These are phyloP conservation scores for Trametes pubescens DNA, from an alignment of 1,284 basidiomycete genomes.

Conservation along the genomic window DNA sequence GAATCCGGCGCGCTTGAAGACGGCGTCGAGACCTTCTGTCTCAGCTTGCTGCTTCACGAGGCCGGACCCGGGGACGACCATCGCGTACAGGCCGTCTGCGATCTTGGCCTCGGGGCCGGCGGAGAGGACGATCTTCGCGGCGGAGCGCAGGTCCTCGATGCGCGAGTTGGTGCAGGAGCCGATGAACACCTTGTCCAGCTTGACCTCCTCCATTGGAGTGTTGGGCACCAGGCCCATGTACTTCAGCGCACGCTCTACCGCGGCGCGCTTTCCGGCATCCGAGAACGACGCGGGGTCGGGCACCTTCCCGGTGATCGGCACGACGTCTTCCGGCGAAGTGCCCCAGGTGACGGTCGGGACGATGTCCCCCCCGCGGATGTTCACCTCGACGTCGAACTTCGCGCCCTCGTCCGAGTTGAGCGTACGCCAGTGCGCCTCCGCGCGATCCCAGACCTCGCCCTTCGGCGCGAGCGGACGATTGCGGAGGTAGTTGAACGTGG, in stretches of 20 bases:
- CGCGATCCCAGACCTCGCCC: conserved; percentile 90
- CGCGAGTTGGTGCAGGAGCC: conserved; percentile 98
- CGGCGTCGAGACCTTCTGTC: conserved; percentile 88
- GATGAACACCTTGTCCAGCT: conserved; percentile 94
- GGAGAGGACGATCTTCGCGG: conserved; percentile 83
- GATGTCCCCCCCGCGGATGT: conserved; percentile 89
- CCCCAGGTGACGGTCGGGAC: conserved; percentile 97
- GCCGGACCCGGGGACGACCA: conserved; percentile 97
- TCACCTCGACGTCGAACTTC: conserved; percentile 89
- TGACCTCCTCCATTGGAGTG: conserved; percentile 86
- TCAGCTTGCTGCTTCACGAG: conserved; percentile 96
- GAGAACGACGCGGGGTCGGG: conserved; percentile 81
- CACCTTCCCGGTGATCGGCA: conserved; percentile 86
- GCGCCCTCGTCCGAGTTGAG: conserved; percentile 89
- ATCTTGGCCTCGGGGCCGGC: conserved; percentile 84
- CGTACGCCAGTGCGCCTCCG: conserved; percentile 89
- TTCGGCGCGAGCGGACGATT: conserved; percentile 88
- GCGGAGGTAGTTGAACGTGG: conserved; percentile 90
- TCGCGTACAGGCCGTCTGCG: conserved; percentile 84
- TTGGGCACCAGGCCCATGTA: conserved; percentile 94
- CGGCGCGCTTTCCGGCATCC: conserved; percentile 73
- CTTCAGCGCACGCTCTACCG: conserved; percentile 82
- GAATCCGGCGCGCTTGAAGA: conserved; percentile 95
- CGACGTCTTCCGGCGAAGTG: conserved; percentile 93
- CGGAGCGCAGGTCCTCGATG: conserved; percentile 94